Evolutionary conservation across 768 basidiomycete species (phyloP).

Genomic region (Candolleomyces efflorescens): DNA sequence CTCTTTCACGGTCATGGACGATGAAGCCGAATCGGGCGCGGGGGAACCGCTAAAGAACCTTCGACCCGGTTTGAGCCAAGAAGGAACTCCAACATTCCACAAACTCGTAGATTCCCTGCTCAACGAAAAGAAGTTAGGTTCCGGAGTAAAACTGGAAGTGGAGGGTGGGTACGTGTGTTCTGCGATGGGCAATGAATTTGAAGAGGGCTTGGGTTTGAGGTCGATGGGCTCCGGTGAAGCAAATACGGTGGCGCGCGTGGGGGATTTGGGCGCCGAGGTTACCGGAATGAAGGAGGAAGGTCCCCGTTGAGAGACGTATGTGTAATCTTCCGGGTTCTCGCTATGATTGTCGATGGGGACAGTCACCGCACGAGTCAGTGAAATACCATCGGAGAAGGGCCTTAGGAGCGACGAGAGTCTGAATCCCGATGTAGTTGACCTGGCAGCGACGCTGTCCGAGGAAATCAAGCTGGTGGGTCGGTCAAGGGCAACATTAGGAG

Average conservation of each 20-base stretch:
- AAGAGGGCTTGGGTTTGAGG: constrained; percentile 11
- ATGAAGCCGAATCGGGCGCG: constrained; percentile 19
- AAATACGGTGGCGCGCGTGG: constrained; percentile 5
- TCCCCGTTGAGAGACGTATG: constrained; percentile 58
- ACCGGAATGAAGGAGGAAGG: constrained; percentile 60
- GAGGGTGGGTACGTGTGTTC: constrained; percentile 83
- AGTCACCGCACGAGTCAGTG: constrained; percentile 17
- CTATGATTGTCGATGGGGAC: constrained; percentile 16
- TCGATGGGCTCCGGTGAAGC: constrained; percentile 9
- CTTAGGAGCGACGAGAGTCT: constrained; percentile 61
- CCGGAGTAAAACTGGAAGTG: constrained; percentile 43
- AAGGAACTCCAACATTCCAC: constrained; percentile 69
- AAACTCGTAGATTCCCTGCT: constrained; percentile 43
- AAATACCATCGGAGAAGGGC: constrained; percentile 56
- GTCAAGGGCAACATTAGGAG: constrained; percentile 34
- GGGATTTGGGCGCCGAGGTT: constrained; percentile 38
- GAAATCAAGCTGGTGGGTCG: constrained; percentile 35
- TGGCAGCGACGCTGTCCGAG: constrained; percentile 20
- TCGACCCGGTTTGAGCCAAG: constrained; percentile 58
- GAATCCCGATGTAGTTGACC: constrained; percentile 42
- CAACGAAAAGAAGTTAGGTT: constrained; percentile 44
- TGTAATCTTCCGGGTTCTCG: constrained; percentile 61
- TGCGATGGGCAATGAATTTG: constrained; percentile 20
- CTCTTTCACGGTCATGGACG: constrained; percentile 47
- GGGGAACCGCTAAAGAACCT: constrained; percentile 32